These are phyloP conservation scores for Waltiozyma sp. DNA, from an alignment of 1,139 yeast genomes.

Conservation along the genomic window DNA sequence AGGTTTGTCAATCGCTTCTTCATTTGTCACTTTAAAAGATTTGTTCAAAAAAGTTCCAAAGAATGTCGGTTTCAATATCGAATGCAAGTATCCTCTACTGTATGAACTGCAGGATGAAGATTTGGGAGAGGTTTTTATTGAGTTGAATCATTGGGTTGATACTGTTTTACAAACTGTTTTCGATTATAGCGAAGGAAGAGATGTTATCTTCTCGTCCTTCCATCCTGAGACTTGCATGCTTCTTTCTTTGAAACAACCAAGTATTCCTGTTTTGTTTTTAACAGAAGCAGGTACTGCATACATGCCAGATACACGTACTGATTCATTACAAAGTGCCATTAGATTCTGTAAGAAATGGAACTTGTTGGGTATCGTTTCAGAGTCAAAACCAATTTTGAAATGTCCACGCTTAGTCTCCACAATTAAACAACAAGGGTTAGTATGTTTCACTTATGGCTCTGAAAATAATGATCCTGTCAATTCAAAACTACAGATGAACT, in stretches of 20 bases:
- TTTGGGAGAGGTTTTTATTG: slow-evolving; percentile 78
- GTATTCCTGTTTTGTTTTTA: slow-evolving; percentile 78
- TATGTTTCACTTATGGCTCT: slow-evolving; percentile 86
- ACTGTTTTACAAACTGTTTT: slow-evolving; percentile 73
- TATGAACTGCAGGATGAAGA: slow-evolving; percentile 87
- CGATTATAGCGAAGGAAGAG: slow-evolving; percentile 70
- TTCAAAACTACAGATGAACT: slow-evolving; percentile 78
- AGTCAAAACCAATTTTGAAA: slow-evolving; percentile 71
- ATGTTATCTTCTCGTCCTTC: slow-evolving; percentile 83
- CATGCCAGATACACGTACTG: slow-evolving; percentile 86
- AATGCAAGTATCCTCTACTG: slow-evolving; percentile 90
- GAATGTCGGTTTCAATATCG: slow-evolving; percentile 87
- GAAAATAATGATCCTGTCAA: slow-evolving; percentile 78
- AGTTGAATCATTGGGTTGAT: slow-evolving; percentile 79
- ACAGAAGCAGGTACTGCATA: slow-evolving; percentile 77
- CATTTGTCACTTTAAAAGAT: slow-evolving; percentile 81
- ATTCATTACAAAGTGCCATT: slow-evolving; percentile 83
- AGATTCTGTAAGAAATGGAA: slow-evolving; percentile 91
- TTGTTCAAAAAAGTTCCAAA: slow-evolving; percentile 72
- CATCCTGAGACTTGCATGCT: slow-evolving; percentile 88
- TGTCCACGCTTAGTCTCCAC: slow-evolving; percentile 87
- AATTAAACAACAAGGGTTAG: slow-evolving; percentile 82
- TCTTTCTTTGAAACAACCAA: slow-evolving; percentile 84
- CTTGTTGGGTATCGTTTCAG: slow-evolving; percentile 83
- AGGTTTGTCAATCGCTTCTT: slow-evolving; percentile 84